These are phyloP conservation scores for Aspergillus clavatus DNA, from an alignment of 2,329 filamentous ascomycete species.

Conservation along the genomic window DNA sequence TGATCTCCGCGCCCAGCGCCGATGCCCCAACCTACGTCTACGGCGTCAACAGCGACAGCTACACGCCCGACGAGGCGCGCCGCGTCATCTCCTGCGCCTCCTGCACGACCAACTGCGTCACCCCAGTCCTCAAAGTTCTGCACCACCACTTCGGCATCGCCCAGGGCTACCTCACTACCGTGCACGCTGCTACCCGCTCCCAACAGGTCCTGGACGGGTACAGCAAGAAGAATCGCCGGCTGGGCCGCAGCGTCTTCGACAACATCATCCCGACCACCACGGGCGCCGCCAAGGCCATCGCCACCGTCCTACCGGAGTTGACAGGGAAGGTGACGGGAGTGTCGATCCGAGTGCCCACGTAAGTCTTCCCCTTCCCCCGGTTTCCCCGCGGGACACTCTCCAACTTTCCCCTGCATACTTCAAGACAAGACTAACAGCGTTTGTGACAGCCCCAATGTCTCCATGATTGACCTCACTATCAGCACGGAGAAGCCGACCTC, in stretches of 20 bases:
- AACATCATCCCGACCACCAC: constrained; percentile 96
- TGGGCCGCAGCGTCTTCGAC: constrained; percentile 78
- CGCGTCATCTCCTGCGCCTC: constrained; percentile 28
- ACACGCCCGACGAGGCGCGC: constrained; percentile 18
- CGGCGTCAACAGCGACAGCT: constrained; percentile 27
- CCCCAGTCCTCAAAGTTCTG: constrained; percentile 29
- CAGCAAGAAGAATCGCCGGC: constrained; percentile 31
- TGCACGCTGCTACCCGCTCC: constrained; percentile 28
- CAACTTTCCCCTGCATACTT: no score
- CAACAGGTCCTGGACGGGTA: constrained; percentile 33
- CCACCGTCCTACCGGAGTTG: constrained; percentile 87
- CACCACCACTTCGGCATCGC: constrained; percentile 27
- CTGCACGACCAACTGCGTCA: constrained; percentile 33
- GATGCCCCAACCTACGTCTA: constrained; percentile 65
- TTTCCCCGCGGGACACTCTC: no score
- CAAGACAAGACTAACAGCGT: no score
- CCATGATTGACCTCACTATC: constrained; percentile 84
- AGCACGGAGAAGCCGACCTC: constrained; percentile 72
- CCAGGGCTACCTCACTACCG: constrained; percentile 30
- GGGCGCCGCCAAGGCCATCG: constrained; percentile 91
- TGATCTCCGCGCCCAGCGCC: constrained; percentile 47
- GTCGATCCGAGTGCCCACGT: constrained; percentile 87
- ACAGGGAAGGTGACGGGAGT: constrained; percentile 96
- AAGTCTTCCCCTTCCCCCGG: no score
- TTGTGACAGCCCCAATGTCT: constrained; percentile 80